Base-by-base conservation (phyloP, 371 early-diverging fungal species). In the Parasitella parasitica region DNA sequence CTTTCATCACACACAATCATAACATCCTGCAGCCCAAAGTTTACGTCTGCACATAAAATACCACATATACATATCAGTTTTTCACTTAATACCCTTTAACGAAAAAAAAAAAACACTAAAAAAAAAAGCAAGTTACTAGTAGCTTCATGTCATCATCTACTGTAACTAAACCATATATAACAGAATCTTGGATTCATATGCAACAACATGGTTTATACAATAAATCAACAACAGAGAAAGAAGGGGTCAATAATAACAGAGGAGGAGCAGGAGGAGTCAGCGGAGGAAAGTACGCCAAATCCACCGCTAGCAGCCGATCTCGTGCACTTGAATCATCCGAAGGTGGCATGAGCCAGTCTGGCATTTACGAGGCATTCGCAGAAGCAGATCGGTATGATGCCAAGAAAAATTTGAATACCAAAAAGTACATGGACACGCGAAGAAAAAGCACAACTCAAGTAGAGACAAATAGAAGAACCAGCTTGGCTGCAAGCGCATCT, bases 91-190 rank as follows among this genome's bases (percentile, higher is more conserved):
- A 46, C 13, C 5, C 20, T 30, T 43, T 28, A 11, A 46, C 11
- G 20, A 27, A 39, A 43, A 43, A 56, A 11, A 39, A 18, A 27
- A 54, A 54, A 37, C 4, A 32, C 28, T 15, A 1, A 28, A 28
- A 27, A 54, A 54, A 37, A 37, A 32, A 41, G 36, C 20, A 37
- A 37, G 15, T 41, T 56, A 24, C 35, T 50, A 54, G 12, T 54
- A 18, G 48, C 50, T 63, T 69, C 66, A 78, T 78, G 78, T 75
- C 78, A 54, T 78, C 75, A 57, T 71, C 78, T 63, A 75, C 78
- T 53, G 59, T 78, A 56, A 64, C 72, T 38, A 72, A 72, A 54
- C 67, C 71, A 48, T 70, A 72, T 55, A 71, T 64, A 48, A 61
- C 71, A 51, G 73, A 77, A 51, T 65, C 71, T 62, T 78, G 78